These are phyloP conservation scores for Colletotrichum sp. DNA, from an alignment of 2,329 filamentous ascomycete genomes.

Conservation along the genomic window DNA sequence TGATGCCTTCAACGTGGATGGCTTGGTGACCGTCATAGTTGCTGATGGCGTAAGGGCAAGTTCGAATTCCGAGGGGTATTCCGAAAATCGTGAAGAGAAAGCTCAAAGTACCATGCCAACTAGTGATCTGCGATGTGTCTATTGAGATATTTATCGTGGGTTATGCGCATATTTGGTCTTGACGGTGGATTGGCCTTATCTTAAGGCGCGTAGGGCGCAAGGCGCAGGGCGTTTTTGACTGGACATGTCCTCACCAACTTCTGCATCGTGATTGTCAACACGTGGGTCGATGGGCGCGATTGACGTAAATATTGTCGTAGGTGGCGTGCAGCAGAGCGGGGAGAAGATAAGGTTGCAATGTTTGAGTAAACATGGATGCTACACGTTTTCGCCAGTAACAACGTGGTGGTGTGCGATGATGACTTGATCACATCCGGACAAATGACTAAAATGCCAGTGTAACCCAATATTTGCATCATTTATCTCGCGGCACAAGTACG, in stretches of 20 bases:
- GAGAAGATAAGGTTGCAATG: neutral
- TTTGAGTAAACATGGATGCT: neutral
- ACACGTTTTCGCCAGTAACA: neutral
- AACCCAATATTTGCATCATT: neutral
- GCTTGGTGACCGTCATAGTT: neutral
- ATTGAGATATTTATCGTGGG: neutral
- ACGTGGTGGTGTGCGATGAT: neutral
- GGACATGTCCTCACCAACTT: neutral
- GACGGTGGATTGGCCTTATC: neutral
- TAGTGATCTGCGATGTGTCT: neutral
- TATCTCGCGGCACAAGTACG: rapidly evolving
- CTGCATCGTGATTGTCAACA: neutral
- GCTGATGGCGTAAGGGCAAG: rapidly evolving
- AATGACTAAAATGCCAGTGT: neutral
- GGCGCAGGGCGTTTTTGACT: neutral
- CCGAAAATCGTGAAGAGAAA: neutral
- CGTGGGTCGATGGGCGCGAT: neutral
- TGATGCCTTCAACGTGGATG: neutral
- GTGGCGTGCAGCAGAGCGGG: neutral
- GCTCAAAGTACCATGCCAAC: neutral
- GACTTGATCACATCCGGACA: neutral
- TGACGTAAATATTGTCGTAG: neutral
- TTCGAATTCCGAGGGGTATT: neutral
- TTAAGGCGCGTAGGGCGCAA: neutral
- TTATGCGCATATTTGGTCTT: rapidly evolving